Evolutionary conservation across 2,329 filamentous ascomycete genomes (phyloP).

Genomic region (Apiospora hydei): DNA sequence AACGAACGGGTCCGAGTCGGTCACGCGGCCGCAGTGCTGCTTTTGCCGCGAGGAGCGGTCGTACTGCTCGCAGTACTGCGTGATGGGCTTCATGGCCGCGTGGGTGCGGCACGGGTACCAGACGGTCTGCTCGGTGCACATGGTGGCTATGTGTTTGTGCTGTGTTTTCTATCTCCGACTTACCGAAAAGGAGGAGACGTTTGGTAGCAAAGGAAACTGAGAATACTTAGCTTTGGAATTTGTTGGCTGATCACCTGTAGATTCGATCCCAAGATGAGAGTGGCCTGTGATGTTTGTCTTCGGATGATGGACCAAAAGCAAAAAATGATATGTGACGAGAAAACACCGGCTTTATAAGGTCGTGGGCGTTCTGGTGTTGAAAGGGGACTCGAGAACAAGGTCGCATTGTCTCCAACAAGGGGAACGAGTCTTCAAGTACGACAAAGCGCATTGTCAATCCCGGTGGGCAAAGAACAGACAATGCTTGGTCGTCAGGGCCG

Average conservation of each 20-base stretch:
- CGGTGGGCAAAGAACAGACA: neutral
- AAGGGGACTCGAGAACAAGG: neutral
- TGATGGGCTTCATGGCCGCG: conserved; percentile 22
- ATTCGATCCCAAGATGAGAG: neutral
- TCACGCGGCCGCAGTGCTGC: conserved; percentile 3
- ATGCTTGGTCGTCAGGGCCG: neutral
- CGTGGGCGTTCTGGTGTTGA: neutral
- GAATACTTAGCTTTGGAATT: neutral
- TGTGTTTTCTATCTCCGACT: neutral
- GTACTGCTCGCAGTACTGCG: conserved; percentile 14
- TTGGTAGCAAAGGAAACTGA: neutral
- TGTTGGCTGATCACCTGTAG: neutral
- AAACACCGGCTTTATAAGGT: neutral
- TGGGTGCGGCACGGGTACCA: conserved; percentile 25
- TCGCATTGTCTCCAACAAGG: neutral
- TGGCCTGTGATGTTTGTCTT: neutral
- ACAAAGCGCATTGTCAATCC: neutral
- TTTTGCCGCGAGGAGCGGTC: neutral
- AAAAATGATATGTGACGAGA: neutral
- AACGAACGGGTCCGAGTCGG: neutral
- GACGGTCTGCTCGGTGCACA: conserved; percentile 24
- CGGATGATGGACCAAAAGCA: neutral
- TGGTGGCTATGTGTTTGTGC: neutral
- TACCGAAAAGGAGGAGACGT: too few relatives aligned
- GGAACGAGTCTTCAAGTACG: neutral